Evolutionary conservation across 2,329 filamentous ascomycete genomes (phyloP).

Genomic region (Delphinella strobiligena): DNA sequence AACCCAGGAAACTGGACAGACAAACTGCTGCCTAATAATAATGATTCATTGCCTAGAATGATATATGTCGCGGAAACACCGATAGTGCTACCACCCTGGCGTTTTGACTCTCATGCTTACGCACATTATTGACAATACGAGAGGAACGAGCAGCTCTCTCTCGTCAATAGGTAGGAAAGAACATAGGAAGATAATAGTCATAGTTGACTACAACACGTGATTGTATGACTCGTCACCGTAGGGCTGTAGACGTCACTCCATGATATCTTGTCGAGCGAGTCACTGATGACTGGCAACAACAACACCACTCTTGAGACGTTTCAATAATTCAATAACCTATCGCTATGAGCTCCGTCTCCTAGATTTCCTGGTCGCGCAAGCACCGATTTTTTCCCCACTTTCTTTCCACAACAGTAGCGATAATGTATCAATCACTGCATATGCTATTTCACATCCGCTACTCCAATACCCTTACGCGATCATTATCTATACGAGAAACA

Average conservation of each 20-base stretch:
- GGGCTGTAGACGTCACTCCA: background rate
- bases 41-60: too few relatives aligned
- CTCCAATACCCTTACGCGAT: conserved; percentile 38
- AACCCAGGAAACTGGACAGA: too few relatives aligned
- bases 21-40: too few relatives aligned
- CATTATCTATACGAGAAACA: conserved; percentile 23
- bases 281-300: background rate
- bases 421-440: conserved; percentile 39
- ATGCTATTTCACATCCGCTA: conserved; percentile 36
- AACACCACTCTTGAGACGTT: background rate
- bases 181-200: too few relatives aligned
- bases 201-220: background rate
- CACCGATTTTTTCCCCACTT: background rate
- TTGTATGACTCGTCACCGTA: background rate
- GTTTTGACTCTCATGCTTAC: too few relatives aligned
- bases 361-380: background rate
- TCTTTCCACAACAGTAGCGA: conserved; percentile 18
- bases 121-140: too few relatives aligned
- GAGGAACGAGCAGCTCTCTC: too few relatives aligned
- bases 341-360: background rate
- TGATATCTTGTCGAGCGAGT: background rate
- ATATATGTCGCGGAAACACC: too few relatives aligned
- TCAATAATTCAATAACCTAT: background rate
- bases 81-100: too few relatives aligned
- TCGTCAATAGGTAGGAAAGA: too few relatives aligned